Percentiles rank a stretch among this genome's conserved stretches.
phyloP scores from a whole-genome alignment of 495 filamentous ascomycete genomes.

The Friedmanniomyces simplex region DNA sequence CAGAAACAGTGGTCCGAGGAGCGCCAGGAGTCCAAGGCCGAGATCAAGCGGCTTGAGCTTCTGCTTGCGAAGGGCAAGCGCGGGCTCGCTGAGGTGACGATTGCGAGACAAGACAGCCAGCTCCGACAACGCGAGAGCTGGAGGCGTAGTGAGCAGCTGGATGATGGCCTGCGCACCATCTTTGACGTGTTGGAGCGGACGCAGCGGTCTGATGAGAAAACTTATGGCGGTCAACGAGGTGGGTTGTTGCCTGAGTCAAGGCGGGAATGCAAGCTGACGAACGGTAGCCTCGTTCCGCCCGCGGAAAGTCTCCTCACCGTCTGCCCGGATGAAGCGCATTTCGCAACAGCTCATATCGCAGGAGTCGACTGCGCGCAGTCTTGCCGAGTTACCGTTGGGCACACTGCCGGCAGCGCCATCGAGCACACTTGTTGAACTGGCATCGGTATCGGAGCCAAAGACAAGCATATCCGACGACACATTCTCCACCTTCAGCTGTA shows the following conservation, averaged over 20 bases:
- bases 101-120: slow-evolving; percentile 26
- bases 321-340: slow-evolving; percentile 23
- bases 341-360: slow-evolving; percentile 20
- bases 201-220: slow-evolving; percentile 18
- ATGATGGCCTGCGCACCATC: slow-evolving; percentile 11
- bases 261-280: not conserved
- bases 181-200: slow-evolving; percentile 20
- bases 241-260: not conserved
- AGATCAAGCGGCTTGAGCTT: slow-evolving; percentile 29
- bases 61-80: slow-evolving; percentile 25
- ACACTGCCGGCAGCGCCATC: slow-evolving; percentile 6
- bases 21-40: slow-evolving; percentile 21
- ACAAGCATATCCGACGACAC: slow-evolving; percentile 12
- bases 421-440: not conserved
- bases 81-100: slow-evolving; percentile 26
- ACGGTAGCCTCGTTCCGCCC: slow-evolving; percentile 15
- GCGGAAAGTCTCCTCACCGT: slow-evolving; percentile 23
- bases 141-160: slow-evolving; percentile 6
- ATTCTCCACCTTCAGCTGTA: slow-evolving; percentile 25
- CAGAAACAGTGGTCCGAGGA: slow-evolving; percentile 20
- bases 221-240: slow-evolving; percentile 23
- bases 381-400: slow-evolving; percentile 16
- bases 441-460: slow-evolving; percentile 8
- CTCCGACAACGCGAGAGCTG: slow-evolving; percentile 12
- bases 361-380: not conserved